These are phyloP conservation scores for Pseudozyma thailandica DNA, from an alignment of 1,284 basidiomycete species.

Conservation along the genomic window DNA sequence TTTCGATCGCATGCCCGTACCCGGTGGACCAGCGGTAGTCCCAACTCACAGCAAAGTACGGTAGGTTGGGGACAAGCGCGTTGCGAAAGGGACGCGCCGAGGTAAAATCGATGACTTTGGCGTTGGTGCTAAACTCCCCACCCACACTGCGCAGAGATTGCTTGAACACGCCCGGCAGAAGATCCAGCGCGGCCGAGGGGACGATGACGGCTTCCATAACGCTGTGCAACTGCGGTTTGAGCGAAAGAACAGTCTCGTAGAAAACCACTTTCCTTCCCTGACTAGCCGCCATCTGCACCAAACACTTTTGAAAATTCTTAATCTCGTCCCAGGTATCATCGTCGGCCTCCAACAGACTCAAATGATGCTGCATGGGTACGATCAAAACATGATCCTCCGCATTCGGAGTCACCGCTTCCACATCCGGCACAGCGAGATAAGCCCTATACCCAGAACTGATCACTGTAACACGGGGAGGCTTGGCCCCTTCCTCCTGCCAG, in stretches of 20 bases:
- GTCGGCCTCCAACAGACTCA: conserved; percentile 90
- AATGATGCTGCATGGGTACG: conserved; percentile 87
- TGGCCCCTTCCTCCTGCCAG: conserved; percentile 69
- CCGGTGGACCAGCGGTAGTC: conserved; percentile 82
- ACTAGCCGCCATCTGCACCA: conserved; percentile 87
- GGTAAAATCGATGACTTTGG: conserved; percentile 93
- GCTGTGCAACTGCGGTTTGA: conserved; percentile 89
- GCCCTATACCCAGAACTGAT: conserved; percentile 88
- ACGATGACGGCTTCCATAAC: conserved; percentile 90
- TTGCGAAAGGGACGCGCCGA: conserved; percentile 49
- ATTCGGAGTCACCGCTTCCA: conserved; percentile 85
- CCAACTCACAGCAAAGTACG: conserved; percentile 98
- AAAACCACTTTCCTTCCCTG: conserved; percentile 90
- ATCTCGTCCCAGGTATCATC: conserved; percentile 87
- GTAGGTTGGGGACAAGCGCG: conserved; percentile 86
- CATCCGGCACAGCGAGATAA: conserved; percentile 86
- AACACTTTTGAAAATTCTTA: conserved; percentile 96
- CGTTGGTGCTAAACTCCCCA: conserved; percentile 96
- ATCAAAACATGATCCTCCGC: conserved; percentile 80
- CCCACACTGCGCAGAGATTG: conserved; percentile 92
- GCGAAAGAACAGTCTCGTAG: conserved; percentile 87
- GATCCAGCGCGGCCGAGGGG: conserved; percentile 82
- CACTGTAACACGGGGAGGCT: conserved; percentile 82
- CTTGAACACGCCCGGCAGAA: conserved; percentile 92
- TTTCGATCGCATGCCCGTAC: conserved; percentile 80